These are phyloP conservation scores for Mallotus nudiflorus DNA, from an alignment of 345 rosid genomes.

Conservation along the genomic window DNA sequence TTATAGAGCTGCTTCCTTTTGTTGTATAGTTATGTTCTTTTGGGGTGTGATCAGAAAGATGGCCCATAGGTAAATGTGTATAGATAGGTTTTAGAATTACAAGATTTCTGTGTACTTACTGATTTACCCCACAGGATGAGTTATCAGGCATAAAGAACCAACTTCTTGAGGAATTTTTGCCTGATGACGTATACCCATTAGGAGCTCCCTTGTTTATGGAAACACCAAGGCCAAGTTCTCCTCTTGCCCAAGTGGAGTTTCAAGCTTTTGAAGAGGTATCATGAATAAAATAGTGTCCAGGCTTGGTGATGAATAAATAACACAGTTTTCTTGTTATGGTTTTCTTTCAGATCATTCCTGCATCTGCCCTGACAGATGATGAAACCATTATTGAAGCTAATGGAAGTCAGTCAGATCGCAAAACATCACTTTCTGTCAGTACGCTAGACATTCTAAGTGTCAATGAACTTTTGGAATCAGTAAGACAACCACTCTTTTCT, in stretches of 20 bases:
- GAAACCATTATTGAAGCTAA: conserved; percentile 61
- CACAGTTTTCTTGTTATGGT: conserved; percentile 21
- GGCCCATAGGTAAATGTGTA: neutral
- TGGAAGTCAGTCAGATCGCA: conserved; percentile 81
- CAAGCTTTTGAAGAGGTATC: conserved; percentile 72
- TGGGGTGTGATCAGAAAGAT: neutral
- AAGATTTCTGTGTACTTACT: conserved; percentile 11
- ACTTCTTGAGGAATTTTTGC: conserved; percentile 65
- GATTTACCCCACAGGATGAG: conserved; percentile 60
- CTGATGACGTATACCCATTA: conserved; percentile 75
- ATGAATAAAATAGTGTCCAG: neutral
- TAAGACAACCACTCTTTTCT: conserved; percentile 33
- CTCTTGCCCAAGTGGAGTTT: conserved; percentile 56
- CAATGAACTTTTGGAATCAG: conserved; percentile 81
- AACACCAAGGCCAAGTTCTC: conserved; percentile 79
- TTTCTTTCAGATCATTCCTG: conserved; percentile 58
- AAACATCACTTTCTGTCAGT: conserved; percentile 57
- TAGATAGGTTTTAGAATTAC: neutral
- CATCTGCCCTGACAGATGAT: conserved; percentile 61
- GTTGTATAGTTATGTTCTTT: neutral
- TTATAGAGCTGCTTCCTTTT: no score
- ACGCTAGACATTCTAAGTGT: conserved; percentile 63
- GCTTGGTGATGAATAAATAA: neutral
- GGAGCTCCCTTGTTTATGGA: conserved; percentile 79
- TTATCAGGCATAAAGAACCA: conserved; percentile 52